These are phyloP conservation scores for Phyllosticta citriasiana DNA, from an alignment of 2,329 filamentous ascomycete genomes.

Conservation along the genomic window DNA sequence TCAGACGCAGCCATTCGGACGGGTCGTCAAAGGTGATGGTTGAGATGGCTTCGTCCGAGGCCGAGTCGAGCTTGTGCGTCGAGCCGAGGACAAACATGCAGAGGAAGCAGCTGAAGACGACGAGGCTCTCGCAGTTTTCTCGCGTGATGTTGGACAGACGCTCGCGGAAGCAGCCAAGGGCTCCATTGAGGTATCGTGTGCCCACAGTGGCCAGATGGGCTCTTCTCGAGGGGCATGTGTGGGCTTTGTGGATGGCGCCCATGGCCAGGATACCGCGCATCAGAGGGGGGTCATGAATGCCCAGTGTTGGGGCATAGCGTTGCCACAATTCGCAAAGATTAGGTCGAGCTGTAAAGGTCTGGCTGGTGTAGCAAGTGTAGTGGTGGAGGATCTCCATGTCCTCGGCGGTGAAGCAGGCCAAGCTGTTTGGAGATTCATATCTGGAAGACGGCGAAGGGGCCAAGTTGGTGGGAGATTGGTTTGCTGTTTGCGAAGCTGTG, in stretches of 20 bases:
- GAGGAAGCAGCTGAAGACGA: conserved; percentile 7
- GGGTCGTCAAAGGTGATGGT: conserved; percentile 5
- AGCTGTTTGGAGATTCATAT: background rate
- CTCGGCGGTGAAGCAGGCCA: conserved; percentile 14
- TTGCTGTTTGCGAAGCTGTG: background rate
- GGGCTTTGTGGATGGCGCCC: conserved; percentile 34
- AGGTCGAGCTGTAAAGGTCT: conserved; percentile 15
- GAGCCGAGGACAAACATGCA: conserved; percentile 2
- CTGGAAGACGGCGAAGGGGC: background rate
- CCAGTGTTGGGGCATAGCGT: conserved; percentile 21
- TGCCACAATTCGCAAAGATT: conserved; percentile 16
- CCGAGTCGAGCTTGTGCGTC: conserved; percentile 2
- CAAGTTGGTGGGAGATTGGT: background rate
- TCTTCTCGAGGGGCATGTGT: conserved; percentile 9
- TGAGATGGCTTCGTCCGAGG: background rate
- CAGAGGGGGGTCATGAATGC: conserved; percentile 34
- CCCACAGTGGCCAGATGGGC: background rate
- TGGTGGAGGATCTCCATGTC: conserved; percentile 24
- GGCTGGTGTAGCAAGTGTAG: conserved; percentile 20
- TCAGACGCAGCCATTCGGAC: conserved; percentile 5
- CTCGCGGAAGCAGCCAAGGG: conserved; percentile 6
- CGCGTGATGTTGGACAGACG: conserved; percentile 6
- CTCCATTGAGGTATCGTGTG: background rate
- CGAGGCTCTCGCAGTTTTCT: conserved; percentile 5
- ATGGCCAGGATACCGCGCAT: conserved; percentile 35